Evolutionary conservation across 2,329 filamentous ascomycete genomes (phyloP).

Genomic region (Bipolaris sorokiniana): DNA sequence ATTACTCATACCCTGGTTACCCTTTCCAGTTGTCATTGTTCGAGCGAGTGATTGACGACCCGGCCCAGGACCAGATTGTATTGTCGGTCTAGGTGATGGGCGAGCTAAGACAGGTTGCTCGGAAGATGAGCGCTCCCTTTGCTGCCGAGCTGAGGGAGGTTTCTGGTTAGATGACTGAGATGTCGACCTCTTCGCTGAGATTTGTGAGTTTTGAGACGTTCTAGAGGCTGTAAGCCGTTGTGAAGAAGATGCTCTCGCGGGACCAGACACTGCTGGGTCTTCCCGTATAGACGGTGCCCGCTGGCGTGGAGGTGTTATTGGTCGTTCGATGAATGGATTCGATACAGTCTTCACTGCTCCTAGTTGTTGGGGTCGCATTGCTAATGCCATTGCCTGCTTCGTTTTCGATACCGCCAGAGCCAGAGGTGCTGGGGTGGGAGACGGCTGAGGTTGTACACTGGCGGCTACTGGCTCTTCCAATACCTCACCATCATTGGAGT

Average conservation of each 20-base stretch:
- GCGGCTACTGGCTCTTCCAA: background rate
- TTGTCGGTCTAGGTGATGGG: slow-evolving; percentile 10
- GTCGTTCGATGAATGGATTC: background rate
- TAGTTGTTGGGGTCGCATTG: background rate
- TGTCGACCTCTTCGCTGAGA: background rate
- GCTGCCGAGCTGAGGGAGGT: background rate
- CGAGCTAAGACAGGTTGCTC: slow-evolving; percentile 8
- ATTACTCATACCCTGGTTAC: slow-evolving; percentile 22
- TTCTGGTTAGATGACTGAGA: slow-evolving; percentile 6
- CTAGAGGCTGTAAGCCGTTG: background rate
- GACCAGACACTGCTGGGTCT: slow-evolving; percentile 10
- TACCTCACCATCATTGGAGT: slow-evolving; percentile 7
- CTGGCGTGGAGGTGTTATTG: slow-evolving; percentile 14
- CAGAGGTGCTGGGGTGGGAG: slow-evolving; percentile 8
- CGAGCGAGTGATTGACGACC: slow-evolving; percentile 20
- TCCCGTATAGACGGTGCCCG: background rate
- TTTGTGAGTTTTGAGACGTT: background rate
- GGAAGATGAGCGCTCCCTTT: slow-evolving; percentile 4
- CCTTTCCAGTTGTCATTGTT: slow-evolving; percentile 30
- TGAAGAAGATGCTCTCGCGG: background rate
- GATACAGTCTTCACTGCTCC: background rate
- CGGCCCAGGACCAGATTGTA: slow-evolving; percentile 13
- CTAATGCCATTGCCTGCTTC: slow-evolving; percentile 3
- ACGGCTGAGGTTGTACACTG: slow-evolving; percentile 1
- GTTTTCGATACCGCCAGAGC: slow-evolving; percentile 3